These are phyloP conservation scores for Phytophthora nicotianae DNA, from an alignment of 352 stramenopile genomes.

Conservation along the genomic window DNA sequence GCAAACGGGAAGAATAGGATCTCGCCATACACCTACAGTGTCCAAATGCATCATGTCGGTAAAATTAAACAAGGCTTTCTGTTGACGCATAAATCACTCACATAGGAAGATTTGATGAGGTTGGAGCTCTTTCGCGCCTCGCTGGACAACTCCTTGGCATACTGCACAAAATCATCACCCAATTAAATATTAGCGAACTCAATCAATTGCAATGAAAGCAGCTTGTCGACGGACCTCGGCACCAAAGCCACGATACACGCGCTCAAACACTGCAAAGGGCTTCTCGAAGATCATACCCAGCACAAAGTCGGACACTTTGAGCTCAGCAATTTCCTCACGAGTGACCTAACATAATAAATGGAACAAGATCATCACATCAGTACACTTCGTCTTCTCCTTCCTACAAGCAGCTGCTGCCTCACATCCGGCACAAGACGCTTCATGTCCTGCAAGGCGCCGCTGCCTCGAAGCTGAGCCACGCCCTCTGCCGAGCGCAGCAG, in stretches of 20 bases:
- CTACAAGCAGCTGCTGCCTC: neutral
- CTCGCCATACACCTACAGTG: constrained; percentile 78
- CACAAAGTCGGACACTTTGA: constrained; percentile 81
- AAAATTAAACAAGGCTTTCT: neutral
- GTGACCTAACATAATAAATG: constrained; percentile 44
- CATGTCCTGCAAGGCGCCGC: constrained; percentile 59
- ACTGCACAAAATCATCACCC: constrained; percentile 41
- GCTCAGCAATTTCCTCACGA: constrained; percentile 71
- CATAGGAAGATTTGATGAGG: constrained; percentile 80
- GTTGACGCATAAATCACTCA: constrained; percentile 27
- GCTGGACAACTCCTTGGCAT: constrained; percentile 82
- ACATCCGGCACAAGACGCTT: constrained; percentile 72
- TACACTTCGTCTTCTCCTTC: neutral
- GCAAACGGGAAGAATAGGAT: constrained; percentile 88
- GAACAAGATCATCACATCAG: constrained; percentile 1
- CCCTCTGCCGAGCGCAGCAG: constrained; percentile 61
- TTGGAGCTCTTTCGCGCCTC: constrained; percentile 82
- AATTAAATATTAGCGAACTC: constrained; percentile 3
- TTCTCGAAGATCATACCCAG: constrained; percentile 81
- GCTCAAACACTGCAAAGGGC: constrained; percentile 68
- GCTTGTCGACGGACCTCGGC: constrained; percentile 45
- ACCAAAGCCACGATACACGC: constrained; percentile 68
- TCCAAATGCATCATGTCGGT: neutral
- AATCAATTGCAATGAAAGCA: neutral
- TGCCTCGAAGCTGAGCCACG: constrained; percentile 60